Conservation (phyloP, 352 stramenopile species). For the Phytophthora meadii region DNA sequence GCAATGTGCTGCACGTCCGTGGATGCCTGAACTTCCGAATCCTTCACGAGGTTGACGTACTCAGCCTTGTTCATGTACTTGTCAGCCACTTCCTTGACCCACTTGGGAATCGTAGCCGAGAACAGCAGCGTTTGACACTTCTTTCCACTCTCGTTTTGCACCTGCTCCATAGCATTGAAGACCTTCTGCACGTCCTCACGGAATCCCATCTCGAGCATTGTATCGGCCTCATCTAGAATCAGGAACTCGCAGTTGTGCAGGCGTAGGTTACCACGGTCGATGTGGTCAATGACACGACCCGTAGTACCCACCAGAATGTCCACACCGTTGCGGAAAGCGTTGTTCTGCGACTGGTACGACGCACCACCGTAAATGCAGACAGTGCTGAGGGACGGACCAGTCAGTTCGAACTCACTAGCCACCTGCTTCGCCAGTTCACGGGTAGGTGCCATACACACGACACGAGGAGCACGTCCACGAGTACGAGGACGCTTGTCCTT, state of each 20-base stretch:
- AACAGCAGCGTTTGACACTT: slow-evolving; percentile 92
- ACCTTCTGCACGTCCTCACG: slow-evolving; percentile 96
- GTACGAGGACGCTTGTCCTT: slow-evolving; percentile 81
- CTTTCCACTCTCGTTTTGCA: slow-evolving; percentile 57
- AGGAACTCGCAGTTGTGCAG: slow-evolving; percentile 91
- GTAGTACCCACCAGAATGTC: slow-evolving; percentile 95
- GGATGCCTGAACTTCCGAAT: slow-evolving; percentile 89
- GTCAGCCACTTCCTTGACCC: slow-evolving; percentile 91
- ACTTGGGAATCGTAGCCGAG: slow-evolving; percentile 94
- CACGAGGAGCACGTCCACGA: slow-evolving; percentile 82
- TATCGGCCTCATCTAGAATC: slow-evolving; percentile 95
- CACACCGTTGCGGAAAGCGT: slow-evolving; percentile 86
- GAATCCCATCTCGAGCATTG: slow-evolving; percentile 97
- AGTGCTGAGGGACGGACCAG: slow-evolving; percentile 79
- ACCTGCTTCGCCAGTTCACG: slow-evolving; percentile 98
- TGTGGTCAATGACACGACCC: slow-evolving; percentile 93
- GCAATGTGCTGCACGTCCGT: slow-evolving; percentile 94
- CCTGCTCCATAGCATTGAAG: slow-evolving; percentile 81
- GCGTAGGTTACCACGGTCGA: slow-evolving; percentile 90
- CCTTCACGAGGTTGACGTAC: slow-evolving; percentile 93
- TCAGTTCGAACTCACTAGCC: slow-evolving; percentile 88
- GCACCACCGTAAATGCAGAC: slow-evolving; percentile 94
- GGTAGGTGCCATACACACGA: slow-evolving; percentile 98
- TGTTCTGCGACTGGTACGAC: slow-evolving; percentile 91
- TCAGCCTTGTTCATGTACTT: slow-evolving; percentile 92